Conservation (phyloP, 1,284 basidiomycete species). For the Amylostereum areolatum region DNA sequence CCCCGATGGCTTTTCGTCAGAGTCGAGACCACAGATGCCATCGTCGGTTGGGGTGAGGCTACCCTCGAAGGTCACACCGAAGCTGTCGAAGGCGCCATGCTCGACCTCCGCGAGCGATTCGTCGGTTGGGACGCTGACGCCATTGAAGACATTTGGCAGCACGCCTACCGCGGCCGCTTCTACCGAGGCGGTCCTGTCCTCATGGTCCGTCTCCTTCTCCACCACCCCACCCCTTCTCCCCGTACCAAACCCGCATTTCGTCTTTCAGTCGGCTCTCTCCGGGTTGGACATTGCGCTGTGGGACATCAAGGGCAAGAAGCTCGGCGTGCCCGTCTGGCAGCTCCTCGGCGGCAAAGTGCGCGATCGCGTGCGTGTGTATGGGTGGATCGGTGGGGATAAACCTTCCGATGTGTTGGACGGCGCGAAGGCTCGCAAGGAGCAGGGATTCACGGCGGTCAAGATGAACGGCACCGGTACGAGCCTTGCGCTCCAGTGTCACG, state of each 20-base stretch:
- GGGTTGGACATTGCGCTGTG: conserved; percentile 50
- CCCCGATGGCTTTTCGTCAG: conserved; percentile 77
- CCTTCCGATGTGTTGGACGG: conserved; percentile 58
- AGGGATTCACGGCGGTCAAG: conserved; percentile 75
- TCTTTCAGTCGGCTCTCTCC: conserved; percentile 43
- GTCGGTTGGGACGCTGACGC: conserved; percentile 63
- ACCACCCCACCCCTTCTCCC: conserved; percentile 18
- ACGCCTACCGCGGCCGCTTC: conserved; percentile 61
- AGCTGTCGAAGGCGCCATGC: conserved; percentile 67
- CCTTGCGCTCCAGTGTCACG: neutral
- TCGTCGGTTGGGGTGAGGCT: conserved; percentile 68
- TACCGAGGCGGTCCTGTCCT: conserved; percentile 71
- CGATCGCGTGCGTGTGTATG: conserved; percentile 52
- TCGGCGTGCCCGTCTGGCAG: conserved; percentile 72
- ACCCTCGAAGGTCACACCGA: conserved; percentile 71
- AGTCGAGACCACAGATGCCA: conserved; percentile 60
- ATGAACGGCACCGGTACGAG: conserved; percentile 64
- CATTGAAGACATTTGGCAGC: conserved; percentile 70
- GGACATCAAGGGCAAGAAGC: conserved; percentile 79
- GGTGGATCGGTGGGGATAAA: conserved; percentile 72
- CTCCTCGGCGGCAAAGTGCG: conserved; percentile 70
- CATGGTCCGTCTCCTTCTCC: conserved; percentile 39
- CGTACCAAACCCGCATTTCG: conserved; percentile 14
- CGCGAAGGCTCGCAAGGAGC: conserved; percentile 54
- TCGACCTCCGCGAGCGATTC: conserved; percentile 58